These are phyloP conservation scores for Pythium sukuiense DNA, from an alignment of 352 stramenopile genomes.

Conservation along the genomic window DNA sequence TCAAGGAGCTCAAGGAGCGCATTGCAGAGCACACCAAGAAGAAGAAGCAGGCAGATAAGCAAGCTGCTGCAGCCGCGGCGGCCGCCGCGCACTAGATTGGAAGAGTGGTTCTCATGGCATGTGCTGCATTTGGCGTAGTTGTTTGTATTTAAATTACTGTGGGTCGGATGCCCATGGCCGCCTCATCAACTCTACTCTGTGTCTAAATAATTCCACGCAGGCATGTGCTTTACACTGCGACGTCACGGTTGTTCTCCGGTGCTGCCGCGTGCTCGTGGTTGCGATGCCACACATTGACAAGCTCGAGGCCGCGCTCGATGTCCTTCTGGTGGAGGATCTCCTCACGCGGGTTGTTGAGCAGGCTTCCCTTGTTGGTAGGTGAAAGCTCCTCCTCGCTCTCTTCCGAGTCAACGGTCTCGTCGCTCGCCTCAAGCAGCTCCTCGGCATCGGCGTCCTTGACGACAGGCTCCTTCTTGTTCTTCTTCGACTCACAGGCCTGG, in stretches of 20 bases:
- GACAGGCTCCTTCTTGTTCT: constrained; percentile 29
- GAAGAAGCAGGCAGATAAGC: constrained; percentile 67
- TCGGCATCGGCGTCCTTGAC: constrained; percentile 44
- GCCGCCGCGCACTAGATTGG: constrained; percentile 3
- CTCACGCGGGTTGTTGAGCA: constrained; percentile 34
- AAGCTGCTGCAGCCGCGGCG: constrained; percentile 27
- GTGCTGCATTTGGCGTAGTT: not conserved
- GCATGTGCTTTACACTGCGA: not conserved
- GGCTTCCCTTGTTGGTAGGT: constrained; percentile 23
- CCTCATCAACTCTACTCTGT: constrained; percentile 1
- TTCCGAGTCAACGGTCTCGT: constrained; percentile 64
- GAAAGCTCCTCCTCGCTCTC: constrained; percentile 42
- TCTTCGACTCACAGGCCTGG: constrained; percentile 42
- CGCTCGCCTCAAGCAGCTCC: constrained; percentile 58
- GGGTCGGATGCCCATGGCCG: constrained; percentile 4
- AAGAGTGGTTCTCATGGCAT: not conserved
- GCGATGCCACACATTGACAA: constrained; percentile 68
- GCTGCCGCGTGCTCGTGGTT: constrained; percentile 32
- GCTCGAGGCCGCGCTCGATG: constrained; percentile 57
- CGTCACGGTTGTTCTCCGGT: not conserved
- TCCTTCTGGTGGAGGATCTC: constrained; percentile 42
- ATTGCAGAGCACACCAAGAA: constrained; percentile 79
- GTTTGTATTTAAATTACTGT: constrained; percentile 29
- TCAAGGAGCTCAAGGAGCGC: constrained; percentile 73
- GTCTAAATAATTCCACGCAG: constrained; percentile 24